Evolutionary conservation across 306 rosid species (phyloP).

Genomic region (Corylus heterophylla): DNA sequence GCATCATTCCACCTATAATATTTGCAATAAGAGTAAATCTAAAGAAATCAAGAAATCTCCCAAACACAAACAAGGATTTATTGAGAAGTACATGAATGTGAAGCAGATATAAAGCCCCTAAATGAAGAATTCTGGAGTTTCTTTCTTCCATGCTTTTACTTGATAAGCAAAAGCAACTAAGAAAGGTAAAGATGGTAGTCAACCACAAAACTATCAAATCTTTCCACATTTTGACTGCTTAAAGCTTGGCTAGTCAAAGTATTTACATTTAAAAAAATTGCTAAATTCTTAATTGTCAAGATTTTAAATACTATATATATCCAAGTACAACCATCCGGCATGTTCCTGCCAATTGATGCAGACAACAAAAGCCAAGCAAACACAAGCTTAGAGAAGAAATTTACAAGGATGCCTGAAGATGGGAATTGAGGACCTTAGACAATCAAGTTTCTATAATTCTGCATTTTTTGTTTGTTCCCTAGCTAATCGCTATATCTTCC

Average conservation of each 20-base stretch:
- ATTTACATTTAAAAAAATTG: background rate
- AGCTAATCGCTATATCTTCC: background rate
- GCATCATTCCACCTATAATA: no score
- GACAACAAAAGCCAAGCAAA: background rate
- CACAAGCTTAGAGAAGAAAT: background rate
- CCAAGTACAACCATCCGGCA: background rate
- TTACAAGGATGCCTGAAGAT: background rate
- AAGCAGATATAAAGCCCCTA: background rate
- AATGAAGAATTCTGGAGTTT: background rate
- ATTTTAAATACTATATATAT: background rate
- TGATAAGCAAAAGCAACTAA: background rate
- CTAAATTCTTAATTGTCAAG: background rate
- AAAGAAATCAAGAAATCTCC: background rate
- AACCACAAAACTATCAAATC: background rate
- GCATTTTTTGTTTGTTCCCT: background rate
- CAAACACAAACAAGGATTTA: background rate
- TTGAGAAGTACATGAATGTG: background rate
- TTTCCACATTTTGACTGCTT: background rate
- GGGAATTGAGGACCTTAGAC: background rate
- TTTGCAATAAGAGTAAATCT: background rate
- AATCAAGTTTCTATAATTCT: background rate
- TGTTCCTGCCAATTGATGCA: background rate
- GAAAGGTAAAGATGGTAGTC: conserved; percentile 1
- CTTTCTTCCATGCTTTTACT: background rate
- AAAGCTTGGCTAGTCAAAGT: background rate